A percentile compares a stretch with the other conserved stretches of the same genome.
Conservation (phyloP, 441 rosid genomes). For the Mallotus repandus region DNA sequence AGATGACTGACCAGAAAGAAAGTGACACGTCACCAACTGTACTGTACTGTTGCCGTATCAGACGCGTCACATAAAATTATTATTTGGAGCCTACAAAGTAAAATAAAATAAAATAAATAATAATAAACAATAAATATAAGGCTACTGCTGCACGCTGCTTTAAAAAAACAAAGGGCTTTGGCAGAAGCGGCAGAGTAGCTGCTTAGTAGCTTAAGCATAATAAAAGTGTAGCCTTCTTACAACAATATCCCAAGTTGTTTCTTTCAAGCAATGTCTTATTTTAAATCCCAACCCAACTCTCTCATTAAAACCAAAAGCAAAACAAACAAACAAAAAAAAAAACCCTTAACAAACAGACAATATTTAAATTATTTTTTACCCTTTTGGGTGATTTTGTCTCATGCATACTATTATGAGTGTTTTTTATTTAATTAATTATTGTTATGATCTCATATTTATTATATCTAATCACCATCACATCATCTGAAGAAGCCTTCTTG, state of each 20-base stretch:
- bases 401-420: too few species aligned
- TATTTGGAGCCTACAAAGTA: not conserved
- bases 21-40: slow-evolving; percentile 26
- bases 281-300: not conserved
- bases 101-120: not conserved
- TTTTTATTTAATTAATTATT: too few species aligned
- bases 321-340: too few species aligned
- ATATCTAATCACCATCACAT: slow-evolving; percentile 59
- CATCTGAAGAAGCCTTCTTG: slow-evolving; percentile 32
- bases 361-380: too few species aligned
- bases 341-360: too few species aligned
- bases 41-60: slow-evolving; percentile 29
- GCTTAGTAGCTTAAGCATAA: not conserved
- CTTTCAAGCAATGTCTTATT: slow-evolving; percentile 55
- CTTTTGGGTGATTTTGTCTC: too few species aligned
- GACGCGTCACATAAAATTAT: slow-evolving; percentile 2
- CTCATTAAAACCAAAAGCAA: not conserved
- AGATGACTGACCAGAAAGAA: slow-evolving; percentile 27
- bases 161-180: not conserved
- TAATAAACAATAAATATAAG: not conserved
- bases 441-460: not conserved
- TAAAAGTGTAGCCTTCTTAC: not conserved
- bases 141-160: not conserved
- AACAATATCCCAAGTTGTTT: slow-evolving; percentile 32
- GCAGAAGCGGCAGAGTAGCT: not conserved